A percentile compares a stretch with the other conserved stretches of the same genome.
phyloP scores from a whole-genome alignment of 2,329 filamentous ascomycete species.

The Didymella pomorum region DNA sequence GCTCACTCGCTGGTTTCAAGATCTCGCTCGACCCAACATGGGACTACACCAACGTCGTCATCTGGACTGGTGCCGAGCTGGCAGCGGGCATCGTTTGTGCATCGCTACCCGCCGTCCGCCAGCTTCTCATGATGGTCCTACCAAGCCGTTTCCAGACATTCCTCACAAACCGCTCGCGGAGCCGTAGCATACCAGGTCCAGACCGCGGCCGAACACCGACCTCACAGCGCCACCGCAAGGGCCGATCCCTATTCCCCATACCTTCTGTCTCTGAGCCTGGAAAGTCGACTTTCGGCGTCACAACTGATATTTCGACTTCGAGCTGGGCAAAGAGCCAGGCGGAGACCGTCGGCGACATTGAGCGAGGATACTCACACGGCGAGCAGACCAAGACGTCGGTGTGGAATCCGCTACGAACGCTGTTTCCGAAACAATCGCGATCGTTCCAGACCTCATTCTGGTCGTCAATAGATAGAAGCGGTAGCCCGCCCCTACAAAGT shows the following conservation, averaged over 20 bases:
- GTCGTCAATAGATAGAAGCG: neutral
- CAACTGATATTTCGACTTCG: conserved; percentile 4
- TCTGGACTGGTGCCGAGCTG: conserved; percentile 41
- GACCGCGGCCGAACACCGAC: neutral
- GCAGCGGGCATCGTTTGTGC: conserved; percentile 34
- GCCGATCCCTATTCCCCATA: neutral
- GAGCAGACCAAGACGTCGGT: neutral
- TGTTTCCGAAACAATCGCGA: neutral
- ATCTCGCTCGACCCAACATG: conserved; percentile 40
- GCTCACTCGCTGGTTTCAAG: conserved; percentile 31
- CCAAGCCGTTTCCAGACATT: conserved; percentile 1
- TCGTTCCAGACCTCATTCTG: conserved; percentile 6
- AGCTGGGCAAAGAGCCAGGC: conserved; percentile 1
- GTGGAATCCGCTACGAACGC: conserved; percentile 4
- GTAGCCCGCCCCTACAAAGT: neutral
- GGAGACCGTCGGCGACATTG: neutral
- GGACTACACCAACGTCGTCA: conserved; percentile 34
- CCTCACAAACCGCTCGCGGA: conserved; percentile 10
- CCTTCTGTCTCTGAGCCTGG: neutral
- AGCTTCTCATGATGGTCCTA: conserved; percentile 27
- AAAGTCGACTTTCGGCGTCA: neutral
- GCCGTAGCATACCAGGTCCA: neutral
- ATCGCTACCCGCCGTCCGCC: conserved; percentile 35
- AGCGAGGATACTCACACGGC: neutral
- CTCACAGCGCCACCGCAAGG: neutral